Evolutionary conservation across 768 basidiomycete genomes (phyloP).

Genomic region (Astraeus odoratus): DNA sequence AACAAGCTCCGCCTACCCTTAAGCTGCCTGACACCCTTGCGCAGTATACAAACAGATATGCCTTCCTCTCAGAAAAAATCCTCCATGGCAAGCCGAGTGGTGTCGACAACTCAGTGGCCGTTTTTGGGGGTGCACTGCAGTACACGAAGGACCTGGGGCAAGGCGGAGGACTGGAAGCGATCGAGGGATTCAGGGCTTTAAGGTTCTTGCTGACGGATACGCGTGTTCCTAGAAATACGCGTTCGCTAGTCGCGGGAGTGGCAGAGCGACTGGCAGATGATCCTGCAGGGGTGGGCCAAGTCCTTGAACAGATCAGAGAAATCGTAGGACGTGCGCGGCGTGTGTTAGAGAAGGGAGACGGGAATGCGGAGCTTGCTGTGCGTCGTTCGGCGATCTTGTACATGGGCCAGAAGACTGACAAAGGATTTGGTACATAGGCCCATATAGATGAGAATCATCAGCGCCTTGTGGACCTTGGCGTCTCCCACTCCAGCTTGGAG

Average conservation of each 20-base stretch:
- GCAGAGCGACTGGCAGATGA: constrained; percentile 67
- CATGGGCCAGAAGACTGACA: background rate
- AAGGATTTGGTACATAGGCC: constrained; percentile 38
- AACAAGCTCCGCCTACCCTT: constrained; percentile 41
- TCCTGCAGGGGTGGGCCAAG: constrained; percentile 75
- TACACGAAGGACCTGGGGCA: constrained; percentile 77
- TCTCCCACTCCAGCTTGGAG: constrained; percentile 88
- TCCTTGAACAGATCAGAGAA: constrained; percentile 74
- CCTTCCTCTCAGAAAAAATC: constrained; percentile 93
- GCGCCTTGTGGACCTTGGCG: constrained; percentile 77
- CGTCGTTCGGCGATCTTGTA: constrained; percentile 8
- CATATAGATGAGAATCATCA: constrained; percentile 88
- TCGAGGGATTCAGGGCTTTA: constrained; percentile 63
- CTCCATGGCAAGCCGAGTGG: constrained; percentile 97
- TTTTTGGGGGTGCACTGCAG: constrained; percentile 86
- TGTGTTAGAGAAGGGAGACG: constrained; percentile 35
- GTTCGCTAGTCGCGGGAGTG: constrained; percentile 89
- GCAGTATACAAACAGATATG: constrained; percentile 85
- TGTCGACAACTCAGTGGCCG: constrained; percentile 91
- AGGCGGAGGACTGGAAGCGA: constrained; percentile 77
- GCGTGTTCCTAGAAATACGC: constrained; percentile 89
- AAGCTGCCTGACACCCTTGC: constrained; percentile 59
- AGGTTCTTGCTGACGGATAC: constrained; percentile 91
- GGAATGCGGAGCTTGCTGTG: constrained; percentile 39
- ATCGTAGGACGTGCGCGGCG: constrained; percentile 80